A percentile compares a stretch with the other conserved stretches of the same genome.
These are phyloP conservation scores for Penicillium waksmanii DNA, from an alignment of 495 filamentous ascomycete species.

Conservation along the genomic window DNA sequence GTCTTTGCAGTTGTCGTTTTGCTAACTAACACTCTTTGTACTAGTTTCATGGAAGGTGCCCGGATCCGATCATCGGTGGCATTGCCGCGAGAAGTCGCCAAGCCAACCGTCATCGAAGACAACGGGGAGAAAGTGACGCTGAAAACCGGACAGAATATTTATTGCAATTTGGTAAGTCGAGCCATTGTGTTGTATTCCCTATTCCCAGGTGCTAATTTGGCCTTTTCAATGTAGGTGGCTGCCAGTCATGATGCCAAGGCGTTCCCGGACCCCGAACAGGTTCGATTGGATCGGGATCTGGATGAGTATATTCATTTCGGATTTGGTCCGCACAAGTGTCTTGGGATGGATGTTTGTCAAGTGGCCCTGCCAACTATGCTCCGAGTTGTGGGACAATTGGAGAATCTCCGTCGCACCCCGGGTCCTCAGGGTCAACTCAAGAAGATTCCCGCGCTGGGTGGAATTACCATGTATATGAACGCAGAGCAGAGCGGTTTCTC, in stretches of 20 bases:
- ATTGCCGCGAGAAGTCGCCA: conserved; percentile 52
- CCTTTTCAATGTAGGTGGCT: conserved; percentile 31
- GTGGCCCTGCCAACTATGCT: conserved; percentile 66
- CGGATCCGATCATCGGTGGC: conserved; percentile 60
- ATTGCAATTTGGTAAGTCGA: conserved; percentile 52
- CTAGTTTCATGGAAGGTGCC: conserved; percentile 62
- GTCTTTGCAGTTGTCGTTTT: background rate
- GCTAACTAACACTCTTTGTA: conserved; percentile 27
- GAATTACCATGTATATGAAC: conserved; percentile 67
- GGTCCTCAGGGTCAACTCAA: conserved; percentile 73
- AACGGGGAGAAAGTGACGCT: conserved; percentile 44
- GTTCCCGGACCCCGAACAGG: conserved; percentile 68
- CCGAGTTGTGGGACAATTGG: conserved; percentile 53
- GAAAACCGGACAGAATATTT: conserved; percentile 49
- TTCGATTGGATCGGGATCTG: conserved; percentile 66
- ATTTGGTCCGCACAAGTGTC: conserved; percentile 59
- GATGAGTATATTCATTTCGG: conserved; percentile 68
- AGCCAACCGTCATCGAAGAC: conserved; percentile 45
- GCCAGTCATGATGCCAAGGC: conserved; percentile 58
- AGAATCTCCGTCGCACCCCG: conserved; percentile 62
- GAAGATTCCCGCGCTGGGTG: conserved; percentile 58
- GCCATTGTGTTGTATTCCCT: too few relatives aligned
- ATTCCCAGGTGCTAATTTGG: background rate
- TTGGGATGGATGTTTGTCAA: conserved; percentile 60
- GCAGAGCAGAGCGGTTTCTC: conserved; percentile 70